Evolutionary conservation across 805 yeast species (phyloP).

Genomic region (Starmerella apis): DNA sequence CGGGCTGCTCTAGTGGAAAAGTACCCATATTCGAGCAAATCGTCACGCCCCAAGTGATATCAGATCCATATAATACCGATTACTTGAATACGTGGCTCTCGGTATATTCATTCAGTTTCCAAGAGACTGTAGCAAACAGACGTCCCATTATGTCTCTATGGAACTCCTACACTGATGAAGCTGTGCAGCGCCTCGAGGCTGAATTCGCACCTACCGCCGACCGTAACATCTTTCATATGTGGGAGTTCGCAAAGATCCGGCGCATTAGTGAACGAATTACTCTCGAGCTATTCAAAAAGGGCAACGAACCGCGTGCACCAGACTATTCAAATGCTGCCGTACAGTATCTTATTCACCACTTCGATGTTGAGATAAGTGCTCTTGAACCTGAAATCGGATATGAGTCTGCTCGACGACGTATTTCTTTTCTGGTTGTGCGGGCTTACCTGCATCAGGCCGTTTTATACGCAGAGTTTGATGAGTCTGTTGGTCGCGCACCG

Average conservation of each 20-base stretch:
- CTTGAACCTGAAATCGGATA: slow-evolving; percentile 21
- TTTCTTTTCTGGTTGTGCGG: slow-evolving; percentile 38
- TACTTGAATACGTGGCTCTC: slow-evolving; percentile 40
- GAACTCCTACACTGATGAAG: slow-evolving; percentile 48
- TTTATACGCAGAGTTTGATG: slow-evolving; percentile 24
- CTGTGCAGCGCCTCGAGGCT: slow-evolving; percentile 39
- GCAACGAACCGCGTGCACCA: slow-evolving; percentile 35
- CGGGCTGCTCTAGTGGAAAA: slow-evolving; percentile 16
- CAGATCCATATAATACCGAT: slow-evolving; percentile 38
- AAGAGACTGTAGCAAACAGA: slow-evolving; percentile 45
- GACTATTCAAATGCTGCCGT: slow-evolving; percentile 33
- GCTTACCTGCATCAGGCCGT: slow-evolving; percentile 37
- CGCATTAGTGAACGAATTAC: slow-evolving; percentile 44
- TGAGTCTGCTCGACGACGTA: slow-evolving; percentile 6
- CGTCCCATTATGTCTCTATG: slow-evolving; percentile 43
- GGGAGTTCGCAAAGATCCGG: slow-evolving; percentile 44
- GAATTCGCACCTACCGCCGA: slow-evolving; percentile 2
- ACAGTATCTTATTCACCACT: slow-evolving; percentile 38
- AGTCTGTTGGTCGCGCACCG: slow-evolving; percentile 30
- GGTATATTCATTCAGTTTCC: slow-evolving; percentile 19
- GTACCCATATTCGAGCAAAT: slow-evolving; percentile 26
- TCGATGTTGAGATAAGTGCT: slow-evolving; percentile 40
- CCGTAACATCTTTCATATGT: slow-evolving; percentile 16
- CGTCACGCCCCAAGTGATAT: slow-evolving; percentile 34
- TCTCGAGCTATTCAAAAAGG: slow-evolving; percentile 31